Base-by-base conservation (phyloP, 129 eudicot genomes). In the Solidago caesia region DNA sequence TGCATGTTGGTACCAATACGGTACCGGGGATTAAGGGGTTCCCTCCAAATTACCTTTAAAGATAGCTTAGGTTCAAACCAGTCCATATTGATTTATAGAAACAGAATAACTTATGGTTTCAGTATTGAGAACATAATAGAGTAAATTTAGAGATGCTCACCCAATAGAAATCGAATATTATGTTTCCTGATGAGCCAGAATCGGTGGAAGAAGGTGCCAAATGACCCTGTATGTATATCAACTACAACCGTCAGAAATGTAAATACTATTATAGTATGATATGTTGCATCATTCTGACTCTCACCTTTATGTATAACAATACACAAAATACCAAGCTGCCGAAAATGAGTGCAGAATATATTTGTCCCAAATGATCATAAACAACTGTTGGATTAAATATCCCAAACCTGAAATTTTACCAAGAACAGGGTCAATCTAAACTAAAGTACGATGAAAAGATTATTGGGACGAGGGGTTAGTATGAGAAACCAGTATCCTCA, bases 111-210 rank as follows among this genome's bases (percentile, higher is more conserved):
- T 44, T 13, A 44, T 51, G 60, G 12, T 13, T 68, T 7, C 6
- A 26, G 49, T 66, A 15, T 45, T n/a, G 45, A 26, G 42, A 71
- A 78, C 9, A 42, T 25, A 44, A 58, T 47, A 45, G 26, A 2
- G 21, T 6, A 71, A 55, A 55, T 5, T 52, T 5, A 61, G 71
- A 63, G 51, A 75, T 60, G 44, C 91, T 88, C 75, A 93, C 98
- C 98, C 98, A 93, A 65, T 93, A 93, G 83, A 93, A 93, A 74
- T 93, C 98, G n/a, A 93, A 86, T 41, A 93, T 93, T 70, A 91
- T 58, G 77, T 93, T 93, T 82, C 98, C 98, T 26, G 86, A 86
- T 47, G 98, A 93, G 69, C 98, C 98, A 56, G 92, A 88, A 88
- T 93, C 98, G 5, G 92, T 70, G 75, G 98, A 93, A 68, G 98